Percentiles rank a stretch among this genome's conserved stretches.
These are phyloP conservation scores for Punica granatum DNA, from an alignment of 345 rosid genomes.

Conservation along the genomic window DNA sequence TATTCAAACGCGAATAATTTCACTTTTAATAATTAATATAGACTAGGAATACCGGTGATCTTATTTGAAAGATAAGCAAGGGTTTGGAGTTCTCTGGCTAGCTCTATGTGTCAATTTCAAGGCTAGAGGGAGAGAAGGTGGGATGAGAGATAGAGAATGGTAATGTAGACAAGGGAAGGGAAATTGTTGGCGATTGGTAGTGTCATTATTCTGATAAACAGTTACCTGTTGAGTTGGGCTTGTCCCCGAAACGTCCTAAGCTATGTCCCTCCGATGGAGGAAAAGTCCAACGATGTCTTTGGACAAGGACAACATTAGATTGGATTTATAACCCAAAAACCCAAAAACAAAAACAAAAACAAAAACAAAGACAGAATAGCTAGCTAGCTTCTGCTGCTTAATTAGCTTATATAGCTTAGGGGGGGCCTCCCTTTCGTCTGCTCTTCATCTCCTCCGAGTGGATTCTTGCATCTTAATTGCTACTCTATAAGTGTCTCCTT, in stretches of 20 bases:
- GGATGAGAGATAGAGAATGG: not conserved
- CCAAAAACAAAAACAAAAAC: no score
- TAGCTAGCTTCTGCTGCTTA: not conserved
- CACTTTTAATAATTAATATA: no score
- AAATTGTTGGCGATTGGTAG: not conserved
- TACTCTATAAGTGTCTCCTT: slow-evolving; percentile 1
- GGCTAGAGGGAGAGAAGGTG: not conserved
- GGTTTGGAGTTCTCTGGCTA: no score
- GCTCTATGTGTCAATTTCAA: no score
- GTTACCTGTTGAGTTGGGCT: not conserved
- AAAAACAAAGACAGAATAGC: no score
- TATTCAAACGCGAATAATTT: no score
- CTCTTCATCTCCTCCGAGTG: not conserved
- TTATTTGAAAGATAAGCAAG: no score
- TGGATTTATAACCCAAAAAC: no score
- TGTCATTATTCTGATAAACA: slow-evolving; percentile 6
- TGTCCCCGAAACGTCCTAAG: not conserved
- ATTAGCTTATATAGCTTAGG: not conserved
- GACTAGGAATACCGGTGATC: no score
- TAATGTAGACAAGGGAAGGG: slow-evolving; percentile 2
- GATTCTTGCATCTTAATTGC: slow-evolving; percentile 1
- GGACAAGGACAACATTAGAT: no score
- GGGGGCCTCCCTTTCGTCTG: not conserved
- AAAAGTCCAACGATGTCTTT: no score
- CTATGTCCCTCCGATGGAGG: not conserved